Evolutionary conservation across 2,329 filamentous ascomycete genomes (phyloP), one percentile per base, ranked within the genome.

Genomic region (Fusarium sp.): DNA sequence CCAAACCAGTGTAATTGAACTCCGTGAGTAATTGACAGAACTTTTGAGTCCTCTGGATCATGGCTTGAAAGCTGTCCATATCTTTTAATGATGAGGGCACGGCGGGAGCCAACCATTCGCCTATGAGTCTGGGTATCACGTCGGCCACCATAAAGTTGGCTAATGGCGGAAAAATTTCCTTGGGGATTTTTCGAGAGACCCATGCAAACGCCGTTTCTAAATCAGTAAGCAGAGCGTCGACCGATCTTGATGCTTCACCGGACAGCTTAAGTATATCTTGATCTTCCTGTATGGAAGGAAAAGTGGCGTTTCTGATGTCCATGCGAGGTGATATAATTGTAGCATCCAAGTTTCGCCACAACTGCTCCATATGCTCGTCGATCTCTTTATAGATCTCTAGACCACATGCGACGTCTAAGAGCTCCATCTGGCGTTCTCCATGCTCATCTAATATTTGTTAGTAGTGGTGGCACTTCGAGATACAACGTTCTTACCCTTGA

Each of bases 11-110:
- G 85, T 93, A 95, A 0, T 87, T 85, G 20, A 90, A 82, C 10
- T 82, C 80, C 37, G 88, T 84, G 10, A 98, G 80, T 2, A 83
- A 84, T 9, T 84, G 80, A 56, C 91, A 91, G 74, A 98, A 92
- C 1, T 81, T 78, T 27, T 84, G 83, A 1, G 93, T 88, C 44
- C 87, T 83, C 41, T 87, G 84, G n/a, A 97, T 86, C 9, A 90
- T 87, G 3, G 83, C 82, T 74, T 97, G 90, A 74, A 97, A 98
- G 3, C 82, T 83, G 11, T 84, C 83, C 79, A 98, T 90, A 13
- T 91, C 90, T 13, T 87, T 84, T 13, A 97, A 83, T 0, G 92
- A 91, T 3, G 91, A 84, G 2, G 96, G 95, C 1, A 99, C 90
- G 2, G 90, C 88, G 16, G 89, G 86, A 32, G 92, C 88, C 10